A percentile compares a stretch with the other conserved stretches of the same genome.
Conservation (phyloP, 192 early-diverging fungal species). For the Geosiphon pyriformis region DNA sequence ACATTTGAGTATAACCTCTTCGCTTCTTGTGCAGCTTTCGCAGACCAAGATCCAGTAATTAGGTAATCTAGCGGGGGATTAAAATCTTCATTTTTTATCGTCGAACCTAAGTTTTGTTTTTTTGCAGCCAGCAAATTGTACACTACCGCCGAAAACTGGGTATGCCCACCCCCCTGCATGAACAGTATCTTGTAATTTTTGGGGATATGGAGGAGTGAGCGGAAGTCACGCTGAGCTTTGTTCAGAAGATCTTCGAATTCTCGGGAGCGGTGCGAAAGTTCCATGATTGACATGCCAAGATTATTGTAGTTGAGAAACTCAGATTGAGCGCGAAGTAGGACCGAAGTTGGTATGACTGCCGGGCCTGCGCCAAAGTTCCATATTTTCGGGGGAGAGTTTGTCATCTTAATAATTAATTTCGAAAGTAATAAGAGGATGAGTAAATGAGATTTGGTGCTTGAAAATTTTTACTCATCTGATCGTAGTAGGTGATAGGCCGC, state of each 20-base stretch:
- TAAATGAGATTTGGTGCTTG: no score
- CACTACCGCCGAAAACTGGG: conserved; percentile 85
- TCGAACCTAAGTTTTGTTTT: conserved; percentile 24
- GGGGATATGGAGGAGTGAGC: conserved; percentile 71
- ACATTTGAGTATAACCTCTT: conserved; percentile 70
- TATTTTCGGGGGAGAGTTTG: no score
- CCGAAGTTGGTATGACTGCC: conserved; percentile 74
- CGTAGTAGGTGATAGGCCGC: no score
- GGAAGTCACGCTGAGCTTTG: conserved; percentile 68
- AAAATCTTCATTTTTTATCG: conserved; percentile 25
- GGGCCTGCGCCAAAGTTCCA: conserved; percentile 91
- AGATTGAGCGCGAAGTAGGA: conserved; percentile 76
- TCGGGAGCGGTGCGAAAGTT: conserved; percentile 90
- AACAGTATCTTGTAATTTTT: conserved; percentile 88
- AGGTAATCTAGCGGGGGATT: conserved; percentile 76
- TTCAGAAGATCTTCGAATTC: conserved; percentile 72
- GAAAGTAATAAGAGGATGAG: no score
- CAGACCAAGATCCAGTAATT: conserved; percentile 88
- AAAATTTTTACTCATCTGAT: no score
- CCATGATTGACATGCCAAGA: conserved; percentile 88
- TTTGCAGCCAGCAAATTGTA: conserved; percentile 82
- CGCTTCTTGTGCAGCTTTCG: conserved; percentile 82
- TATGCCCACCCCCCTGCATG: conserved; percentile 92
- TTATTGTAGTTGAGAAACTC: conserved; percentile 80
- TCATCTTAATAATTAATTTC: no score